A percentile compares a stretch with the other conserved stretches of the same genome.
phyloP scores from a whole-genome alignment of 1,139 yeast genomes.

The Pichia sp. region DNA sequence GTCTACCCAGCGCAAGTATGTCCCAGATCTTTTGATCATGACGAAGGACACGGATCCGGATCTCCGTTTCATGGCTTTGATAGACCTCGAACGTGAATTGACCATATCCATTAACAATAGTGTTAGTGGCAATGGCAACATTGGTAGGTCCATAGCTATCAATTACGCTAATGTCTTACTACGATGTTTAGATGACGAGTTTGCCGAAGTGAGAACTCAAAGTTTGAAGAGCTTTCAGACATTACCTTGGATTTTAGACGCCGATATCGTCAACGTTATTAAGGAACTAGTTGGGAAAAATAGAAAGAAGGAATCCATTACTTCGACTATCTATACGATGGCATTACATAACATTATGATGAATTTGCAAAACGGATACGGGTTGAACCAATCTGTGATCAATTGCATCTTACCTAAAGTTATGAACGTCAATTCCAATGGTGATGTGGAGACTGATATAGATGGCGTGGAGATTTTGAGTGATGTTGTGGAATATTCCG shows the following conservation, averaged over 20 bases:
- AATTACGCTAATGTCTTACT: constrained; percentile 45
- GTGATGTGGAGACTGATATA: constrained; percentile 35
- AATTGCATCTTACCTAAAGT: constrained; percentile 16
- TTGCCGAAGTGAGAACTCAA: constrained; percentile 73
- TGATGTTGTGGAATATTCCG: constrained; percentile 51
- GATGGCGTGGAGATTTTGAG: constrained; percentile 60
- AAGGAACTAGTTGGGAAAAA: constrained; percentile 25
- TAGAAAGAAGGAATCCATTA: constrained; percentile 35
- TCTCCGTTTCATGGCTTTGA: constrained; percentile 79
- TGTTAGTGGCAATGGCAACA: constrained; percentile 5
- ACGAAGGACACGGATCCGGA: constrained; percentile 74
- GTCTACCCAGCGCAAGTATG: neutral
- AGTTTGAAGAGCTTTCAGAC: constrained; percentile 56
- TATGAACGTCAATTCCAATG: constrained; percentile 23
- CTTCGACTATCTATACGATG: constrained; percentile 63
- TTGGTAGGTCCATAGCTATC: constrained; percentile 25
- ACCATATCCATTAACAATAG: too few relatives aligned
- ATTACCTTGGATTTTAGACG: constrained; percentile 28
- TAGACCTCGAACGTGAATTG: constrained; percentile 55
- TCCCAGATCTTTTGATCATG: constrained; percentile 36
- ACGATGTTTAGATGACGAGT: constrained; percentile 51
- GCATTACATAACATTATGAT: constrained; percentile 59
- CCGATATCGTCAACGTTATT: constrained; percentile 21
- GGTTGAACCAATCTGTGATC: constrained; percentile 13
- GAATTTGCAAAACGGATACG: constrained; percentile 24